phyloP scores from a whole-genome alignment of 345 rosid genomes.

The Lepidium aucheri region DNA sequence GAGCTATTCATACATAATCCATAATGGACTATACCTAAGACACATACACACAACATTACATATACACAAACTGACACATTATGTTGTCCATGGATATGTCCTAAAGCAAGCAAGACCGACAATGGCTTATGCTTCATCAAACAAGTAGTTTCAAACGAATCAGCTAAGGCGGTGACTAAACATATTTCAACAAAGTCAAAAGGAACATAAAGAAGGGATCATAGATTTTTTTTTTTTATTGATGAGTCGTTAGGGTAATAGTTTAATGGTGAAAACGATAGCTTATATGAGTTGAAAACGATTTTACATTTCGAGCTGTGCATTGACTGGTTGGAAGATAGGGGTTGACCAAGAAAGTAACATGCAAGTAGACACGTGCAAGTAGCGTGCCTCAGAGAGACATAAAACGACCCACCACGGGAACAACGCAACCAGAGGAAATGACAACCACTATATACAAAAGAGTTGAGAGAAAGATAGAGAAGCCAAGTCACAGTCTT shows the following conservation, averaged over 20 bases:
- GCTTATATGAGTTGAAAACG: background rate
- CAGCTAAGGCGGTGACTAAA: background rate
- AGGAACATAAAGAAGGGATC: background rate
- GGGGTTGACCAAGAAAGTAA: constrained; percentile 14
- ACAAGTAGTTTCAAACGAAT: background rate
- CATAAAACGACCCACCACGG: constrained; percentile 37
- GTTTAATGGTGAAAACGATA: background rate
- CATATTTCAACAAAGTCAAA: background rate
- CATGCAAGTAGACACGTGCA: constrained; percentile 15
- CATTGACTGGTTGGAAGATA: background rate
- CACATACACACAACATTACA: background rate
- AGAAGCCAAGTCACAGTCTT: constrained; percentile 3
- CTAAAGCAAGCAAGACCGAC: background rate
- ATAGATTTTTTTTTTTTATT: no score
- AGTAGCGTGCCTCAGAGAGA: constrained; percentile 8
- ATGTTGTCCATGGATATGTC: background rate
- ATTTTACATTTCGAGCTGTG: background rate
- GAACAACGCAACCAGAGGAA: constrained; percentile 25
- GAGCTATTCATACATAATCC: background rate
- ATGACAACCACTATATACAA: constrained; percentile 36
- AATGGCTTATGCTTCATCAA: background rate
- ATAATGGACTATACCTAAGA: background rate
- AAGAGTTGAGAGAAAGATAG: constrained; percentile 13
- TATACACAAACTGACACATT: background rate
- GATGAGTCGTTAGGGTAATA: background rate